Evolutionary conservation across 208 protist genomes (phyloP), one percentile per base, ranked within the genome.

Genomic region (Trypanosoma melophagium): DNA sequence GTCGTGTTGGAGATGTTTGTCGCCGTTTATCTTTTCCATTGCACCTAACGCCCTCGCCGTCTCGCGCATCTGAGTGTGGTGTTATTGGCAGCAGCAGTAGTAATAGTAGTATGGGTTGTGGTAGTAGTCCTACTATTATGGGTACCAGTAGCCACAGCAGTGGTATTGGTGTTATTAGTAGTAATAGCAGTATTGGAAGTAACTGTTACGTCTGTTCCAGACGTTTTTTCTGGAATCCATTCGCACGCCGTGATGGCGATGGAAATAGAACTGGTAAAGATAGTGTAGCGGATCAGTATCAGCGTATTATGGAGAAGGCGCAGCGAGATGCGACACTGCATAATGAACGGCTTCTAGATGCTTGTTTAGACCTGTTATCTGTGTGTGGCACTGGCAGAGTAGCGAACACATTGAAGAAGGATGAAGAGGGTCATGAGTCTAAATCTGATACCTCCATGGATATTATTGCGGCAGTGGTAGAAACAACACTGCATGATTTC

Each of bases 351-450:
- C 66, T 95, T 8, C 41, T 89, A 7, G 81, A 80, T 40, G 81
- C 82, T 14, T 95, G 86, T 52, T 56, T 95, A 7, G 81, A 95
- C 25, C 57, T 95, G 8, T 67, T 95, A 22, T 71, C 86, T 42
- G 35, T 89, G 28, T 88, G 82, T 56, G 70, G 86, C n/a, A 69
- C 52, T 67, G 56, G 44, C 12, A 68, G 69, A 47, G 22, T 35
- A 5, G 28, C 5, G 28, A 35, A 35, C 28, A 35, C 28, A 35
- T 35, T 35, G 28, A 5, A 35, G 28, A 35, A 35, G 28, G 5
- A 35, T 1, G 28, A 35, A 35, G 28, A 35, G 5, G 28, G 28
- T 35, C 28, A 35, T 7, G 28, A 35, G 3, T 35, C 28, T 5
- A 35, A 35, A 7, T 35, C 28, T 5, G 60, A 22, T 19, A 25